Conservation (phyloP, 495 filamentous ascomycete species). For the Chaetomium fimeti region DNA sequence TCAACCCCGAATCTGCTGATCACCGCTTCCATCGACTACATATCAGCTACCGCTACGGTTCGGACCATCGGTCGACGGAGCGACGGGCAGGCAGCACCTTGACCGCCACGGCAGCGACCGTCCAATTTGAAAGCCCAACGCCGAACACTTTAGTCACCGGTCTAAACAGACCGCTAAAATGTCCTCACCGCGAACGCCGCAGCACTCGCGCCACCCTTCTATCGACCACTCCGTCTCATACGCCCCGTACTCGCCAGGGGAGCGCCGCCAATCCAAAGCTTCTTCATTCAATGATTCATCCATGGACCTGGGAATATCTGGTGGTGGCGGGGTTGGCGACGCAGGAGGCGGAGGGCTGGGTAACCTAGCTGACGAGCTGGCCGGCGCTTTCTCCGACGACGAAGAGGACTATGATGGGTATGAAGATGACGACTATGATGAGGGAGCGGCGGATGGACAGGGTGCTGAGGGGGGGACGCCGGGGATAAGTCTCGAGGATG, state of each 20-base stretch:
- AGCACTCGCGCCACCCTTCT: slow-evolving; percentile 65
- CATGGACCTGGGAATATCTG: slow-evolving; percentile 51
- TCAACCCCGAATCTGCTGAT: not conserved
- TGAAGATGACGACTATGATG: slow-evolving; percentile 48
- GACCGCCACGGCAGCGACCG: not conserved
- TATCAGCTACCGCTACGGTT: not conserved
- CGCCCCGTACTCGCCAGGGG: slow-evolving; percentile 42
- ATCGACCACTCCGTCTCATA: slow-evolving; percentile 54
- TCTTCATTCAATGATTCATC: slow-evolving; percentile 63
- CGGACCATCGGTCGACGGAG: not conserved
- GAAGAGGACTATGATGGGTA: slow-evolving; percentile 63
- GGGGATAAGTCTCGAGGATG: slow-evolving; percentile 35
- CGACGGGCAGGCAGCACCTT: not conserved
- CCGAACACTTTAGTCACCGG: not conserved
- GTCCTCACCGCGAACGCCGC: slow-evolving; percentile 62
- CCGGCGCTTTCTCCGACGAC: slow-evolving; percentile 57
- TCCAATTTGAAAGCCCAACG: not conserved
- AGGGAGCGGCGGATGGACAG: slow-evolving; percentile 58
- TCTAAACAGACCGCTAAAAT: slow-evolving; percentile 16
- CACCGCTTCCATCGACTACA: not conserved
- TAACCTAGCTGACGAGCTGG: slow-evolving; percentile 79
- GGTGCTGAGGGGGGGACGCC: slow-evolving; percentile 46
- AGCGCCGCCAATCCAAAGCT: slow-evolving; percentile 51
- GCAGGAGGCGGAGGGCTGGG: slow-evolving; percentile 67
- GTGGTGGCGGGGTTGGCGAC: slow-evolving; percentile 37